Conservation (phyloP, 2,329 filamentous ascomycete species). For the Dothistroma pini region DNA sequence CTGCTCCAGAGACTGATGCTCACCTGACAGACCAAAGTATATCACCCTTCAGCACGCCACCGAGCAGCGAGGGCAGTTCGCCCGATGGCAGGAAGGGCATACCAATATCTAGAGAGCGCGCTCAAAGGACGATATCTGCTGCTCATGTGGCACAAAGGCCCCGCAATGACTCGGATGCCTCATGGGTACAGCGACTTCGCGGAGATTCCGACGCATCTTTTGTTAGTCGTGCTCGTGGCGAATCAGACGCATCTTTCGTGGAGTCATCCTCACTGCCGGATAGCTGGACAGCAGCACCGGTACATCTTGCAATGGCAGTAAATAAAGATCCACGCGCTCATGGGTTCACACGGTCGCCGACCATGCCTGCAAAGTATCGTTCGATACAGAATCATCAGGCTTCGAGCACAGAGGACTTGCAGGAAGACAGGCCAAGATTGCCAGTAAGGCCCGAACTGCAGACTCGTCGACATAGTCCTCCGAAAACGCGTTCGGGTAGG, state of each 20-base stretch:
- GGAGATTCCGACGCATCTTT: conserved; percentile 30
- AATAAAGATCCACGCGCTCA: conserved; percentile 21
- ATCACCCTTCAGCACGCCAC: conserved; percentile 85
- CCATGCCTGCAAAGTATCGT: conserved; percentile 28
- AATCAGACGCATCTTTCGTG: conserved; percentile 29
- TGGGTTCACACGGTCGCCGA: conserved; percentile 19
- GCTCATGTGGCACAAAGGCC: conserved; percentile 28
- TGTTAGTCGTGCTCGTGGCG: conserved; percentile 22
- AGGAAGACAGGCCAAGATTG: conserved; percentile 30
- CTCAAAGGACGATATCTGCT: conserved; percentile 20
- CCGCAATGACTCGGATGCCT: conserved; percentile 29
- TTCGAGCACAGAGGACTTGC: conserved; percentile 22
- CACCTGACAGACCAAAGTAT: conserved; percentile 45
- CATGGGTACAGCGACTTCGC: conserved; percentile 25
- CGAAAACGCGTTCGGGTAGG: conserved; percentile 23
- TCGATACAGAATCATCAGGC: conserved; percentile 11
- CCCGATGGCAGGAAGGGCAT: conserved; percentile 23
- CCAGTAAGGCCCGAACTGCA: conserved; percentile 34
- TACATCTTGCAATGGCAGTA: conserved; percentile 17
- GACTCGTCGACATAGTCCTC: conserved; percentile 10
- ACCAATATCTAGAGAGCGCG: not conserved
- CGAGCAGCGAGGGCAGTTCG: conserved; percentile 63
- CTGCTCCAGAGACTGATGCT: conserved; percentile 41
- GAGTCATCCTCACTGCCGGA: conserved; percentile 32
- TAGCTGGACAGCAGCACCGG: conserved; percentile 20